These are phyloP conservation scores for Rauvolfia tetraphylla DNA, from an alignment of 257 asterid species.

Conservation along the genomic window DNA sequence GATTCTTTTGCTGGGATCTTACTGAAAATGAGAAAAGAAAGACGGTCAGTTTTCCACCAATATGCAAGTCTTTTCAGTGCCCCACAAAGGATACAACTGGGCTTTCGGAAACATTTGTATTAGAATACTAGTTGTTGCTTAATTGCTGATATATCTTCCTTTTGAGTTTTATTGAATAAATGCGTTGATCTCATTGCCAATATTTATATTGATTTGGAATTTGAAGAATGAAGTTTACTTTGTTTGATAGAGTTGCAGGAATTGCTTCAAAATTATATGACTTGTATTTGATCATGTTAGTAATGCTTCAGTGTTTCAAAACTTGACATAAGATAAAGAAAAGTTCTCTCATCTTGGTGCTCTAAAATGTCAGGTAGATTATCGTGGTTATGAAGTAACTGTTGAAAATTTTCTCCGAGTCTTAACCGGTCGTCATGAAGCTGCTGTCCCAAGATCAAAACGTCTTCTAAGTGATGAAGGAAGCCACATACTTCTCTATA, in stretches of 20 bases:
- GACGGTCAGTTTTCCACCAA: not conserved
- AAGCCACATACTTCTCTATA: constrained; percentile 88
- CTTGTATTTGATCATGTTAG: not conserved
- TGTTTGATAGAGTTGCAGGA: not conserved
- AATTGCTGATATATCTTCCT: not conserved
- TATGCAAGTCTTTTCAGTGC: not conserved
- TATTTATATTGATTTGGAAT: not conserved
- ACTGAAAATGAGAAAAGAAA: not conserved
- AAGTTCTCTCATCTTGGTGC: not conserved
- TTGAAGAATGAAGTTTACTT: not conserved
- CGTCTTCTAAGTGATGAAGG: constrained; percentile 98
- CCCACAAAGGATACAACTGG: not conserved
- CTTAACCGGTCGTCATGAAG: constrained; percentile 91
- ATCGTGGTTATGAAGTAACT: constrained; percentile 96
- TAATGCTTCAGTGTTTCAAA: not conserved
- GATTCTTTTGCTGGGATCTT: not conserved
- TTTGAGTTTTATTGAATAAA: not conserved
- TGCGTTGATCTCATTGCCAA: not conserved
- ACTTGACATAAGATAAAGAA: not conserved
- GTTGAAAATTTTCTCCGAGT: constrained; percentile 88
- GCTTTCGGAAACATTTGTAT: not conserved
- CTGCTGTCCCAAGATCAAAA: constrained; percentile 92
- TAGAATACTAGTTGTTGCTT: not conserved
- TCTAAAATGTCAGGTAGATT: constrained; percentile 66
- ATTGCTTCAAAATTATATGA: not conserved